Conservation (phyloP, 2,329 filamentous ascomycete species). For the Domatiomyces globalis region DNA sequence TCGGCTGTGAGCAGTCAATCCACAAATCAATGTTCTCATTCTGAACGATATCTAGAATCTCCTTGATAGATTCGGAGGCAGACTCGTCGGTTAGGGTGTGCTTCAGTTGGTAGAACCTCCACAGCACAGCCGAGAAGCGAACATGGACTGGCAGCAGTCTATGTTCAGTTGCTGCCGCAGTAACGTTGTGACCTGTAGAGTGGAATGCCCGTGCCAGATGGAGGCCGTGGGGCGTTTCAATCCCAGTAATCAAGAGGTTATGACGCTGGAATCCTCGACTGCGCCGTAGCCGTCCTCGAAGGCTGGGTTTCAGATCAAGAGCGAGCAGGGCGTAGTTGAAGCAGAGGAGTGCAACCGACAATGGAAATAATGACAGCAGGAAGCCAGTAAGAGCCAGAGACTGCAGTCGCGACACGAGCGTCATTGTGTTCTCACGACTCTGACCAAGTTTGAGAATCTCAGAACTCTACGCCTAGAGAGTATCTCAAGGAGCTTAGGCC, state of each 20-base stretch:
- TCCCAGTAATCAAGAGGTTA: slow-evolving; percentile 56
- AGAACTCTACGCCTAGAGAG: not conserved
- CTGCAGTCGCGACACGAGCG: slow-evolving; percentile 19
- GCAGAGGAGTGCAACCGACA: slow-evolving; percentile 33
- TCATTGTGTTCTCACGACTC: not conserved
- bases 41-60: slow-evolving; percentile 44
- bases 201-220: slow-evolving; percentile 52
- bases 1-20: slow-evolving; percentile 54
- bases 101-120: slow-evolving; percentile 39
- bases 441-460: not conserved
- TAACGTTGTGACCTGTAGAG: slow-evolving; percentile 50
- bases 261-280: slow-evolving; percentile 30
- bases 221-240: slow-evolving; percentile 58
- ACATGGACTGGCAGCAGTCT: slow-evolving; percentile 36
- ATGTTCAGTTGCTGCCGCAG: slow-evolving; percentile 52
- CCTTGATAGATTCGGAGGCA: slow-evolving; percentile 39
- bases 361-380: slow-evolving; percentile 32
- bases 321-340: slow-evolving; percentile 24
- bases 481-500: not conserved
- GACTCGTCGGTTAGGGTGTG: slow-evolving; percentile 21
- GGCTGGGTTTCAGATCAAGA: slow-evolving; percentile 17
- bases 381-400: slow-evolving; percentile 34
- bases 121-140: slow-evolving; percentile 45
- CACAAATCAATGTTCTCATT: slow-evolving; percentile 53
- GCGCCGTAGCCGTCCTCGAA: slow-evolving; percentile 19